Evolutionary conservation across 306 rosid species (phyloP), one percentile per base, ranked within the genome.

Genomic region (Vicia faba): DNA sequence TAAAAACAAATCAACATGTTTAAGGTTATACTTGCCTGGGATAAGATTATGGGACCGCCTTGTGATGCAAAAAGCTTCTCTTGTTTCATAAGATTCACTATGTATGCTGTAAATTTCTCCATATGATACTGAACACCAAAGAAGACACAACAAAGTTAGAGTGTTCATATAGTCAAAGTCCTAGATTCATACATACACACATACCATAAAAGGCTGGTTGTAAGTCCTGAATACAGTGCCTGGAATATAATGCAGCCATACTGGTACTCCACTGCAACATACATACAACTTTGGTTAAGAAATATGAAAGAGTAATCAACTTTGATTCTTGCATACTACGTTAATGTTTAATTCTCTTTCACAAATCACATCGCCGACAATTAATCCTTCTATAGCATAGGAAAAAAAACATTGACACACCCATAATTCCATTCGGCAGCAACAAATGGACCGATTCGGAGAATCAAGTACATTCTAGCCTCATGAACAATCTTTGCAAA

Each of bases 11-110:
- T 65, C 43, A 64, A 56, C 20, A 64, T 50, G 29, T 66, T 15
- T 53, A 19, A 69, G 31, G 70, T 39, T 72, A 15, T 53, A 70
- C 98, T 87, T 89, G 86, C 98, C 98, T 92, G 98, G 40, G 98
- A 72, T 80, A 92, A 84, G 79, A 92, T 89, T 67, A 92, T 89
- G 15, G 98, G 98, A 68, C 98, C 98, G 67, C 98, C 98, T 78
- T 92, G 98, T 10, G 96, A 79, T 5, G 92, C 83, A 65, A 89
- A 92, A 69, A 92, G 80, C 72, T 89, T 92, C 84, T 92, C 98
- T 72, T 80, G 90, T 71, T 92, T 92, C 96, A 92, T 89, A 72
- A 87, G 87, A 76, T 87, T 74, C 64, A 89, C 96, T 55, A 89
- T 92, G 62, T 71, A 84, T 26, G 96, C 81, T 19, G 96, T 89